These are phyloP conservation scores for Saturnispora serradocipensis DNA, from an alignment of 805 yeast species.

Conservation along the genomic window DNA sequence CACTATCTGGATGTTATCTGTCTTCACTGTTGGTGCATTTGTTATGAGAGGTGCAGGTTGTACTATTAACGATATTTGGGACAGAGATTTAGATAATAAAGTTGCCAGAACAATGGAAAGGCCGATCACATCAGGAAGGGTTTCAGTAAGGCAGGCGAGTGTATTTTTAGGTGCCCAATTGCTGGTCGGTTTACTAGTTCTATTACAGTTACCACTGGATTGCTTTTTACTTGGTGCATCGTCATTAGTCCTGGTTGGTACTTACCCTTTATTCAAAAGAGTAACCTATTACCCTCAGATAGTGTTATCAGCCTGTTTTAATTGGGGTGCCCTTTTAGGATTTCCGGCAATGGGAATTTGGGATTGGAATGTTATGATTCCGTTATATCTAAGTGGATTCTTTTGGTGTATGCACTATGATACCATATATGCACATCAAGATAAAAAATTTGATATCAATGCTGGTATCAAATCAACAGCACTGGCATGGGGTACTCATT, in stretches of 20 bases:
- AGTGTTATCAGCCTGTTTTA: slow-evolving; percentile 69
- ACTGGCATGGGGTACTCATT: slow-evolving; percentile 78
- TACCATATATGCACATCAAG: slow-evolving; percentile 96
- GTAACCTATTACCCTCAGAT: slow-evolving; percentile 94
- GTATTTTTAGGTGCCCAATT: slow-evolving; percentile 68
- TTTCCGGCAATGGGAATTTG: slow-evolving; percentile 94
- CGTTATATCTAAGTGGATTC: slow-evolving; percentile 67
- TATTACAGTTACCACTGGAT: slow-evolving; percentile 64
- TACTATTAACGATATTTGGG: slow-evolving; percentile 85
- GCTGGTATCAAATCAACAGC: slow-evolving; percentile 97
- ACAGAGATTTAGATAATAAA: slow-evolving; percentile 70
- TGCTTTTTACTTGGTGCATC: slow-evolving; percentile 79
- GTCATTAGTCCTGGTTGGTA: slow-evolving; percentile 67
- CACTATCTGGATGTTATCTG: slow-evolving; percentile 50
- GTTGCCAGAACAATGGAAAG: slow-evolving; percentile 84
- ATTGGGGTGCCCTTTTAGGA: slow-evolving; percentile 92
- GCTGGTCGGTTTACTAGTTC: slow-evolving; percentile 59
- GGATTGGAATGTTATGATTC: slow-evolving; percentile 65
- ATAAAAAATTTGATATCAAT: slow-evolving; percentile 72
- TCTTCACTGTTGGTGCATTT: slow-evolving; percentile 78
- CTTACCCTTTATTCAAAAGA: slow-evolving; percentile 90
- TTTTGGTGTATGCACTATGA: slow-evolving; percentile 96
- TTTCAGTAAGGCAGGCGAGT: slow-evolving; percentile 59
- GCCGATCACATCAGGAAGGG: slow-evolving; percentile 88
- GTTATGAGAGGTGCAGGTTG: slow-evolving; percentile 98